These are phyloP conservation scores for Mucor plumbeus DNA, from an alignment of 371 early-diverging fungal species.

Conservation along the genomic window DNA sequence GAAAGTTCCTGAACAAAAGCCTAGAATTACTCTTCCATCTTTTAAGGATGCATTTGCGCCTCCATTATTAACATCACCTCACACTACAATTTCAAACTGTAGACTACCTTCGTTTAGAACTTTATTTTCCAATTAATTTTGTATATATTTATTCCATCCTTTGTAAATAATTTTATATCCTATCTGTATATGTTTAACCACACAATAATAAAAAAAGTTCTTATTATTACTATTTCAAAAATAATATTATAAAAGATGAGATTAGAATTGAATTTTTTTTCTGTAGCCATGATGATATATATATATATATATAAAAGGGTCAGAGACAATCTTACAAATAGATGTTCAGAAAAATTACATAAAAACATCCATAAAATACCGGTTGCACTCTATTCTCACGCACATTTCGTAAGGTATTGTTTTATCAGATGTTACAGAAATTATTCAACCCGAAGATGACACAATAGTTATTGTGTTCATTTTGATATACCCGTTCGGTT, in stretches of 20 bases:
- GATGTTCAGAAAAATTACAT: background rate
- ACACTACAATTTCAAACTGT: background rate
- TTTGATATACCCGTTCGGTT: no score
- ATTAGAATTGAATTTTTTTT: background rate
- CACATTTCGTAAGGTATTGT: background rate
- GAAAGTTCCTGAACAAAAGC: background rate
- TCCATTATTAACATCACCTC: background rate
- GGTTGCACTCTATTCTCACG: conserved; percentile 1
- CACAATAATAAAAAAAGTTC: background rate
- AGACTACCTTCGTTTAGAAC: conserved; percentile 14
- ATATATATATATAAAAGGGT: background rate
- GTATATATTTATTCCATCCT: background rate
- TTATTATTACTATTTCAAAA: background rate
- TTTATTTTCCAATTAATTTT: conserved; percentile 11
- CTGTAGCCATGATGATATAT: background rate
- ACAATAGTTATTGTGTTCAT: background rate
- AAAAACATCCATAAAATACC: background rate
- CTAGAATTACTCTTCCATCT: conserved; percentile 10
- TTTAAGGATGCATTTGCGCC: conserved; percentile 13
- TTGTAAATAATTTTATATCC: conserved; percentile 7
- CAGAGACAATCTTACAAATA: background rate
- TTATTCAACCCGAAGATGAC: no score
- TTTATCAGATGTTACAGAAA: background rate
- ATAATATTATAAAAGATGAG: background rate
- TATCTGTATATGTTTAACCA: background rate